Base-by-base conservation (phyloP, 2,329 filamentous ascomycete genomes). In the Rhynchosporium graminicola region DNA sequence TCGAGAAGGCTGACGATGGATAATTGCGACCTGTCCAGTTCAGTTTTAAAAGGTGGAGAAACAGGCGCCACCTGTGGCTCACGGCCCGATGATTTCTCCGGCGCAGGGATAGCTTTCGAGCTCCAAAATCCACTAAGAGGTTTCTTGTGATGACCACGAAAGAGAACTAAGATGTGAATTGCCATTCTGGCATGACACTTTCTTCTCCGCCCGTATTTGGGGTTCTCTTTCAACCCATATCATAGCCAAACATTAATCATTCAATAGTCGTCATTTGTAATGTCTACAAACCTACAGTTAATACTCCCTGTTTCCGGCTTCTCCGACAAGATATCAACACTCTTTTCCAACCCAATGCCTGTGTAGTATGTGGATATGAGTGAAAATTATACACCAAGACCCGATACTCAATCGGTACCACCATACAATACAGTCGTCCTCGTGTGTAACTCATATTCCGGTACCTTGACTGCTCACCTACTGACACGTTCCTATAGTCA, bases 341-440 rank as follows among this genome's bases (percentile, higher is more conserved):
- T 8, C 55, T n/a, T 43, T 42, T 20, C 48, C 33, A 62, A 48
- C 52, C 59, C 42, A 56, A 63, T 65, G 57, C 55, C 9, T 36
- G 43, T 28, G 26, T 57, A 51, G 46, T 56, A 2, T 46, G 29
- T 42, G 20, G 60, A 68, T 54, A 81, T 80, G 79, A 74, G 76
- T 64, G 73, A 76, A 63, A 73, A 69, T 56, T 81, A 78, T 70
- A 66, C 72, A 38, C 77, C 79, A 40, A 71, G 73, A 58, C 51
- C 65, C 48, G 73, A 70, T 59, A 76, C 75, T 56, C 65, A 75
- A 38, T 72, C 76, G 48, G 68, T 74, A 63, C 61, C 61, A 46
- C 64, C 75, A 43, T 77, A 76, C 57, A 60, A 52, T 36, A 71
- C 66, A 45, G 70, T 65, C 9, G 64, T 72, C 46, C 64, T 71